Base-by-base conservation (phyloP, 345 rosid genomes). In the Lumnitzera littorea region DNA sequence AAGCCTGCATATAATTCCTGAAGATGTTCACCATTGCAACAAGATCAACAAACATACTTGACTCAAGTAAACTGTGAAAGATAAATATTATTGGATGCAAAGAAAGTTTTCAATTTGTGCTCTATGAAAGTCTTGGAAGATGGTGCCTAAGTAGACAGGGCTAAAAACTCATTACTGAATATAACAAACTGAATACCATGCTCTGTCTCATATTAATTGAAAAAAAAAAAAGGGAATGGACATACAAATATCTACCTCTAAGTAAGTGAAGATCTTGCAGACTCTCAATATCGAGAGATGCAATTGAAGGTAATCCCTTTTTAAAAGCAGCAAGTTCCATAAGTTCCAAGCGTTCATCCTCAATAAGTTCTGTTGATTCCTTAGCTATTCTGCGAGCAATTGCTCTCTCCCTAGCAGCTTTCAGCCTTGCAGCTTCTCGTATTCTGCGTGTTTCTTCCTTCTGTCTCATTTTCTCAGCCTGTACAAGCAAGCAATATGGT, bases 381-480 rank as follows among this genome's bases (percentile, higher is more conserved):
- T 88, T 91, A 48, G 96, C 98, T 53, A 88, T 79, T 75, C 74
- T 84, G 55, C 98, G 95, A 66, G 95, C 96, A 74, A 75, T 74
- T 47, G 98, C 96, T 64, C 89, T 91, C 83, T 84, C 89, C 46
- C 75, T 86, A 62, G 96, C 98, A 75, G 90, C 96, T 78, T 83
- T 88, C 62, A 80, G 84, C 82, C 85, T 83, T 13, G 88, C 95
- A 56, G 81, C 88, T 74, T 91, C 98, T 70, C 73, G 86, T 59
- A 80, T 81, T 60, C 82, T 78, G 61, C 96, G 96, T 48, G 69
- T 65, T 78, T 91, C 95, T 80, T 88, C 96, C 49, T 85, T 91
- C 71, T 80, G 91, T 60, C 78, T 74, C 91, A 82, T 75, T 73
- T 82, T 91, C 81, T 86, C 98, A 68, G 79, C 95, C 98, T 91